Evolutionary conservation across 202 grass and related monocot species (phyloP).

Genomic region (Carex arenaria): DNA sequence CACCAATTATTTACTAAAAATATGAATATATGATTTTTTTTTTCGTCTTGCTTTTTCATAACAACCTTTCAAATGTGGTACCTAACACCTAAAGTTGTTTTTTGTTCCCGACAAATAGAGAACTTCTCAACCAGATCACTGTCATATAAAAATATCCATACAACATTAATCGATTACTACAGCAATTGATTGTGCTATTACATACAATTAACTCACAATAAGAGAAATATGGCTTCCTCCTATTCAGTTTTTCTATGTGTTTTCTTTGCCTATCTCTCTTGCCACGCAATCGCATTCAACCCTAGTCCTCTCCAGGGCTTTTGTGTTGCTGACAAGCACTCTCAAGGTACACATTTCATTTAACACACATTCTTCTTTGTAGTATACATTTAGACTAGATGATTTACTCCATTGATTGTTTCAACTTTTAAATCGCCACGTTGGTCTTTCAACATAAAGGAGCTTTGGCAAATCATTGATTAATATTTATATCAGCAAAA

Average conservation of each 20-base stretch:
- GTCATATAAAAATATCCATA: background rate
- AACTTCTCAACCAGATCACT: background rate
- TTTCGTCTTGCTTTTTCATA: background rate
- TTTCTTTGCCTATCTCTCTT: background rate
- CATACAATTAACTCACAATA: background rate
- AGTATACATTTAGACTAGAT: background rate
- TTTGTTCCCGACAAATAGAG: background rate
- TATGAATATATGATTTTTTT: background rate
- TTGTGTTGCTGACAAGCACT: background rate
- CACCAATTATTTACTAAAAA: background rate
- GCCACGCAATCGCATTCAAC: background rate
- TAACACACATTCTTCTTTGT: background rate
- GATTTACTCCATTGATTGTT: background rate
- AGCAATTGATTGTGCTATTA: background rate
- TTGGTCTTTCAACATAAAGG: too few species aligned
- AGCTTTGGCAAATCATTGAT: too few species aligned
- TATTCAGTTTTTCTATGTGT: background rate
- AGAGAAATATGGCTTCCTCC: background rate
- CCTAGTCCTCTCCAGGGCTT: background rate
- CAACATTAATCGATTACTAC: background rate
- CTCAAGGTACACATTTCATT: background rate
- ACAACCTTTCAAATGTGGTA: background rate
- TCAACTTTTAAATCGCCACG: too few species aligned
- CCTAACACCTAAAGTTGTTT: background rate
- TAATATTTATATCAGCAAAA: too few species aligned